Evolutionary conservation across 306 rosid species (phyloP).

Genomic region (Leucaena leucocephala): DNA sequence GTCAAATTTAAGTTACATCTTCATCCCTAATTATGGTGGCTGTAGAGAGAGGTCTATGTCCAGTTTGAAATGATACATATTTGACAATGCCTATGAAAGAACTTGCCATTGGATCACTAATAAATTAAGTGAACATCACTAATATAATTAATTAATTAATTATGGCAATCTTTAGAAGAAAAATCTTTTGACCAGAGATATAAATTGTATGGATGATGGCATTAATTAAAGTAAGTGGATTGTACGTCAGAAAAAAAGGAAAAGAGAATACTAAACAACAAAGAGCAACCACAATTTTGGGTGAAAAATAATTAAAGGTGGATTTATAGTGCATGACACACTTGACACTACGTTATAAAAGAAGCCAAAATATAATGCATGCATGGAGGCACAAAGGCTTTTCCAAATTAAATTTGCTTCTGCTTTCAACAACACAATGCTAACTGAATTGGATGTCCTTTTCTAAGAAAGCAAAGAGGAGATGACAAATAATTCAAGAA

Average conservation of each 20-base stretch:
- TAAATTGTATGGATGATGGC: not conserved
- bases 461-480: constrained; percentile 21
- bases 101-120: not conserved
- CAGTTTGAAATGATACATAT: not conserved
- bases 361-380: not conserved
- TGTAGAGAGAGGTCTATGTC: not conserved
- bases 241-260: not conserved
- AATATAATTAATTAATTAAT: not conserved
- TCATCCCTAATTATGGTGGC: not conserved
- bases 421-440: constrained; percentile 17
- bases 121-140: not conserved
- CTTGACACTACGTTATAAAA: not conserved
- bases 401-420: constrained; percentile 26
- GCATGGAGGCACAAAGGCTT: not conserved
- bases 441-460: constrained; percentile 23
- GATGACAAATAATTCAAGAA: constrained; percentile 25
- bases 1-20: not conserved
- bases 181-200: not conserved
- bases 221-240: not conserved
- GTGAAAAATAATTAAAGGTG: not conserved
- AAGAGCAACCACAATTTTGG: not conserved
- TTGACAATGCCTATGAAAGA: not conserved
- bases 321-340: constrained; percentile 12
- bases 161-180: not conserved
- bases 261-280: not conserved